Conservation (phyloP, 805 yeast species). For the Brettanomyces bruxellensis region DNA sequence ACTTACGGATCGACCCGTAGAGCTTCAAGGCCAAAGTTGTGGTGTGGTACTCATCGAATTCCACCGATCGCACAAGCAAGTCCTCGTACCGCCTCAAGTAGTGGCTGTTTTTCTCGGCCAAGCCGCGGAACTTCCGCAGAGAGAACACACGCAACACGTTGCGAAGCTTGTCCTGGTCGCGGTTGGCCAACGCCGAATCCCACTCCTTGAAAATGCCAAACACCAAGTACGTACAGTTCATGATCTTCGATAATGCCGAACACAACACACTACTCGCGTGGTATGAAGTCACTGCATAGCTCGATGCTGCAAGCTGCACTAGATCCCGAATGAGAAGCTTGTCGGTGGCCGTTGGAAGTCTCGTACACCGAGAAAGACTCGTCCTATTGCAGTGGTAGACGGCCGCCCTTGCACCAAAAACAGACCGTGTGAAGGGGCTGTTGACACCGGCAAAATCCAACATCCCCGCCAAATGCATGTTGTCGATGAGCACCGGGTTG, state of each 20-base stretch:
- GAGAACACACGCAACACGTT: constrained; percentile 55
- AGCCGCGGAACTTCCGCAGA: constrained; percentile 47
- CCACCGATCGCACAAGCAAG: constrained; percentile 45
- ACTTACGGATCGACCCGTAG: constrained; percentile 31
- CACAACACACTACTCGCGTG: constrained; percentile 63
- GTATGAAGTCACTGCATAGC: constrained; percentile 58
- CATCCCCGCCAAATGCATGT: constrained; percentile 31
- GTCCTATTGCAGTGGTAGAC: constrained; percentile 70
- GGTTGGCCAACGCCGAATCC: constrained; percentile 34
- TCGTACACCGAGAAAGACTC: constrained; percentile 59
- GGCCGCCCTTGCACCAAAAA: constrained; percentile 66
- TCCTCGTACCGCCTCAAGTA: constrained; percentile 39
- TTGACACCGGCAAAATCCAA: constrained; percentile 56
- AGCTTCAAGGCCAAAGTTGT: constrained; percentile 45
- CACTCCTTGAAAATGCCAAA: constrained; percentile 37
- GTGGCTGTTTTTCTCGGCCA: constrained; percentile 48
- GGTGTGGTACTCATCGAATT: constrained; percentile 47
- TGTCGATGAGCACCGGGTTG: constrained; percentile 21
- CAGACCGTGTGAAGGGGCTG: constrained; percentile 69
- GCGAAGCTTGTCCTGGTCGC: constrained; percentile 48
- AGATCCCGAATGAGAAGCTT: constrained; percentile 55
- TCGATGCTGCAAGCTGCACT: constrained; percentile 53
- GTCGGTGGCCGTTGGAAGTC: constrained; percentile 63
- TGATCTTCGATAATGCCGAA: constrained; percentile 60
- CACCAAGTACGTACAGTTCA: constrained; percentile 43